Conservation (phyloP, 2,329 filamentous ascomycete genomes). For the Kalmusia sp. region DNA sequence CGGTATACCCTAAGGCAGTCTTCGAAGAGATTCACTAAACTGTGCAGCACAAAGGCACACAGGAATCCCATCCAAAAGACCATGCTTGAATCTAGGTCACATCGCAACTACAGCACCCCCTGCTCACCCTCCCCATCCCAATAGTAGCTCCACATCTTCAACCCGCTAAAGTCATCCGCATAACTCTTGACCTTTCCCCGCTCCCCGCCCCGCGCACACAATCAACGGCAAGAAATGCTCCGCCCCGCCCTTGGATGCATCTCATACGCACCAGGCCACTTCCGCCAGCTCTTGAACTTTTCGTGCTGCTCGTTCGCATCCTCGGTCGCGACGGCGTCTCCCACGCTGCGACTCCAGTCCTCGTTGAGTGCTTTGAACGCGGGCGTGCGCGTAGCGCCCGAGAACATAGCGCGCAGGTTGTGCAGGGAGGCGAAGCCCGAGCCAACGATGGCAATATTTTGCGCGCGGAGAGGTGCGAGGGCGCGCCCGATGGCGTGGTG, state of each 20-base stretch:
- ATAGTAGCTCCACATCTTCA: slow-evolving; percentile 64
- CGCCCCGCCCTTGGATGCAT: slow-evolving; percentile 63
- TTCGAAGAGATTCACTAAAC: no score
- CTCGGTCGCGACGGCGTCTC: slow-evolving; percentile 47
- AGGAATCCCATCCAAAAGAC: no score
- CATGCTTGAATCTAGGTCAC: no score
- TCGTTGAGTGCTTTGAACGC: slow-evolving; percentile 39
- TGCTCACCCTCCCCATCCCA: slow-evolving; percentile 50
- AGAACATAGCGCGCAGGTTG: slow-evolving; percentile 59
- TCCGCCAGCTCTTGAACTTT: slow-evolving; percentile 57
- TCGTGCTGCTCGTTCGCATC: slow-evolving; percentile 46
- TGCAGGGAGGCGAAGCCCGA: slow-evolving; percentile 67
- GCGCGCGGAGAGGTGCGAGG: slow-evolving; percentile 56
- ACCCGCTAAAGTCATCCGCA: slow-evolving; percentile 57
- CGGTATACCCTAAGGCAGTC: no score
- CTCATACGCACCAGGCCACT: slow-evolving; percentile 56
- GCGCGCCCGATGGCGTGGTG: slow-evolving; percentile 63
- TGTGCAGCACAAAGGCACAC: no score
- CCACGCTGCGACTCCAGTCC: slow-evolving; percentile 58
- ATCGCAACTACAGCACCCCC: background rate
- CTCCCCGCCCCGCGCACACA: slow-evolving; percentile 61
- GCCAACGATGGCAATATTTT: slow-evolving; percentile 66
- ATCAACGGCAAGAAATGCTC: slow-evolving; percentile 68
- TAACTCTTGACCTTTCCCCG: slow-evolving; percentile 54
- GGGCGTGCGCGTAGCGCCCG: slow-evolving; percentile 28